These are phyloP conservation scores for Mediolabrus comicus DNA, from an alignment of 108 stramenopile species.

Conservation along the genomic window DNA sequence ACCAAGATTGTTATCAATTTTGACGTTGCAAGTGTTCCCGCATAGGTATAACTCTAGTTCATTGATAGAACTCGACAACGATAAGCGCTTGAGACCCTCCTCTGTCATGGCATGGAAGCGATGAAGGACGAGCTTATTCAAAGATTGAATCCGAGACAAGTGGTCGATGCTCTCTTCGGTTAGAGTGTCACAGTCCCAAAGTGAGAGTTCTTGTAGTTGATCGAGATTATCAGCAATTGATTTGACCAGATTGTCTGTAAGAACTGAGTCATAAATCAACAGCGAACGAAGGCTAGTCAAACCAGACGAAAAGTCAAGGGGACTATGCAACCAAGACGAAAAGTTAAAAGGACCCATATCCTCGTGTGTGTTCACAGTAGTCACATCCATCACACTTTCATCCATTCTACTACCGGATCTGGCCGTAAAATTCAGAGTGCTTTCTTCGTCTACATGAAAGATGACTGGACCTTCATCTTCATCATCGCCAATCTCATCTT, in stretches of 20 bases:
- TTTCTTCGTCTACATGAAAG: not conserved
- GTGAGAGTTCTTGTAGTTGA: not conserved
- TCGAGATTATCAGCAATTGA: not conserved
- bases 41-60: not conserved
- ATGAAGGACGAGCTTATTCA: not conserved
- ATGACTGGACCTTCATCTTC: not conserved
- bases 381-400: not conserved
- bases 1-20: not conserved
- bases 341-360: too few species aligned
- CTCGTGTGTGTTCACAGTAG: not conserved
- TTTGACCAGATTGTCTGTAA: not conserved
- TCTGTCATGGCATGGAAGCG: not conserved
- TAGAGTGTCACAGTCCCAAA: not conserved
- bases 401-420: not conserved
- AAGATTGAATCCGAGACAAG: not conserved
- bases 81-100: not conserved
- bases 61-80: not conserved
- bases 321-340: not conserved
- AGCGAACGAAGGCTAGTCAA: not conserved
- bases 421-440: not conserved
- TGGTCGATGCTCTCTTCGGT: not conserved
- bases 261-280: not conserved
- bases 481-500: not conserved
- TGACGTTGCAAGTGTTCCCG: not conserved
- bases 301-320: not conserved